A percentile compares a stretch with the other conserved stretches of the same genome.
These are phyloP conservation scores for Entomophthora muscae DNA, from an alignment of 371 early-diverging fungal species.

Conservation along the genomic window DNA sequence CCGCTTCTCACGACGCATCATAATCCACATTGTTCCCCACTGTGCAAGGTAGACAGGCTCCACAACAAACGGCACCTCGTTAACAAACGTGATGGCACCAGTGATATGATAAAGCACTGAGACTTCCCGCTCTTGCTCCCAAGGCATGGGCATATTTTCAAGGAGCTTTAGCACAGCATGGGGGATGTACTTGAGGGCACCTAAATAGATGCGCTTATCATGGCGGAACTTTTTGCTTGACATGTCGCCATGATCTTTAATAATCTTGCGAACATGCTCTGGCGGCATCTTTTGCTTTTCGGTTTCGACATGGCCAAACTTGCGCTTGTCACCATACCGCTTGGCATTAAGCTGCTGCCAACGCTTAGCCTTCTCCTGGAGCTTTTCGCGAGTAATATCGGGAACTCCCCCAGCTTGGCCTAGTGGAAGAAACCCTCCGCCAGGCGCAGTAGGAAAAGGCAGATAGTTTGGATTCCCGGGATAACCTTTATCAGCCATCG, in stretches of 20 bases:
- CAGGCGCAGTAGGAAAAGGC: not conserved
- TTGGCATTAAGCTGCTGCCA: slow-evolving; percentile 85
- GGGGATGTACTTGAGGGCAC: slow-evolving; percentile 97
- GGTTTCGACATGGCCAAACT: slow-evolving; percentile 62
- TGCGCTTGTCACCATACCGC: slow-evolving; percentile 82
- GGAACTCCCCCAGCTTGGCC: not conserved
- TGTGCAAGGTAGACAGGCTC: slow-evolving; percentile 94
- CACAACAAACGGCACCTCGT: slow-evolving; percentile 88
- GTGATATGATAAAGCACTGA: slow-evolving; percentile 95
- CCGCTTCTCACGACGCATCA: slow-evolving; percentile 97
- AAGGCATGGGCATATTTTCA: slow-evolving; percentile 99
- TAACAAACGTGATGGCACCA: slow-evolving; percentile 96
- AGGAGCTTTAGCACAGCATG: slow-evolving; percentile 93
- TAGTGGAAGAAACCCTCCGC: not conserved
- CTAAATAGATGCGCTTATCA: slow-evolving; percentile 92
- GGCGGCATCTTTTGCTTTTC: slow-evolving; percentile 92
- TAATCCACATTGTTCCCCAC: slow-evolving; percentile 99
- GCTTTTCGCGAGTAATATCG: slow-evolving; percentile 28
- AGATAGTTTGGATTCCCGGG: not conserved
- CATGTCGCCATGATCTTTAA: slow-evolving; percentile 98
- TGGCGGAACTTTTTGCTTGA: slow-evolving; percentile 88
- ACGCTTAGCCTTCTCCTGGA: slow-evolving; percentile 60
- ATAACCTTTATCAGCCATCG: not conserved
- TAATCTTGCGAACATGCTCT: slow-evolving; percentile 90
- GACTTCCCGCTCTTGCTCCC: slow-evolving; percentile 96